Evolutionary conservation across 2,329 filamentous ascomycete species (phyloP), one percentile per base, ranked within the genome.

Genomic region (Sporothrix phasma): DNA sequence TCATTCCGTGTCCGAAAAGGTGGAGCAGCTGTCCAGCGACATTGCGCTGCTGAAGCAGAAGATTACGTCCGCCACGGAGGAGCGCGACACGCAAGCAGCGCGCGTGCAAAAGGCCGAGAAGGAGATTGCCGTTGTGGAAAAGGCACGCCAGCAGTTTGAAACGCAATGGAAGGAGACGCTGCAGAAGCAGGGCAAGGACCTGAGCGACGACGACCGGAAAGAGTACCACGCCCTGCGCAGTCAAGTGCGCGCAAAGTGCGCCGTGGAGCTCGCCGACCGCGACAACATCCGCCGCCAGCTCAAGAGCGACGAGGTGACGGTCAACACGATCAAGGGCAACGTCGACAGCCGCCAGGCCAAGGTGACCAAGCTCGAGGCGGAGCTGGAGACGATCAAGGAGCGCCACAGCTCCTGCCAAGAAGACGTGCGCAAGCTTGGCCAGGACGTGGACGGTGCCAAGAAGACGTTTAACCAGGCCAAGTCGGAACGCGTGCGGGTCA

Each of bases 1-100:
- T 99, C 4, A 86, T 97, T 7, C 94, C 0, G 86, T 97, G 66
- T 88, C 96, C 61, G 92, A 97, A 74, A 97, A 97, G 77, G 88
- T 99, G 45, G 83, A 86, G 59, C 87, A 96, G 67, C 89, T 88
- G 6, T 85, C 80, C 15, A 83, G 84, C 67, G 88, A 92, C 67
- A 80, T 91, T 43, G 84, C 87, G 60, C 84, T 81, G 66, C 84
- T 89, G 64, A 82, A 86, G 66, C 82, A 81, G 45, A 85, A 89
- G 65, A 86, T 92, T 56, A 81, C 84, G 3, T 84, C 86, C 26
- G 85, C 96, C 41, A 80, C 80, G 58, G 91, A 89, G 72, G 90
- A 97, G 72, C 85, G 88, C 19, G 87, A 92, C 53, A 80, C 84
- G 19, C 89, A 96, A 72, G 79, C 81, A 7, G 79, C 81, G 64